phyloP scores from a whole-genome alignment of 768 basidiomycete species.

The Paxillus rubicundulus region DNA sequence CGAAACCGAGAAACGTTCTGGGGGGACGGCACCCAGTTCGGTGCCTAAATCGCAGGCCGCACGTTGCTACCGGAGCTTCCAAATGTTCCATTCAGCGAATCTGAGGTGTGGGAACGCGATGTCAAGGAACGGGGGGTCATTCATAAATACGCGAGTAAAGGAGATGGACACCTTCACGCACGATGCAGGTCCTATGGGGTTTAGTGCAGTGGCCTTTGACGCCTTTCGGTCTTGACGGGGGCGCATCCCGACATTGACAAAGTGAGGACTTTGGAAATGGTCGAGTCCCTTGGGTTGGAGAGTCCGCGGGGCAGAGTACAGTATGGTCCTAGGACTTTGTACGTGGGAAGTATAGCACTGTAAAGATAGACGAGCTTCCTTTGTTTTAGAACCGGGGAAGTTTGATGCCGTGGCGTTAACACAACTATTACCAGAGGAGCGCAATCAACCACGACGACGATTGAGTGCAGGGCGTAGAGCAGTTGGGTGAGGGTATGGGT shows the following conservation, averaged over 20 bases:
- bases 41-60: not conserved
- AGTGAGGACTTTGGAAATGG: not conserved
- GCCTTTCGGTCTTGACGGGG: not conserved
- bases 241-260: not conserved
- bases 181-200: not conserved
- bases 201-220: too few relatives aligned
- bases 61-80: not conserved
- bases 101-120: not conserved
- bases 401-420: not conserved
- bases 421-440: not conserved
- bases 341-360: too few relatives aligned
- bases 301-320: not conserved
- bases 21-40: too few relatives aligned
- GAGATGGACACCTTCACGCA: not conserved
- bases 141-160: not conserved
- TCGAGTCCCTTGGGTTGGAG: not conserved
- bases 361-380: not conserved
- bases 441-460: not conserved
- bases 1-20: not conserved
- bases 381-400: not conserved
- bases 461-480: not conserved
- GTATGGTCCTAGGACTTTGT: not conserved
- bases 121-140: not conserved
- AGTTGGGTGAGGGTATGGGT: not conserved
- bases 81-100: not conserved